Evolutionary conservation across 305 asterid species (phyloP), one percentile per base, ranked within the genome.

Genomic region (Fraxinus floribunda): DNA sequence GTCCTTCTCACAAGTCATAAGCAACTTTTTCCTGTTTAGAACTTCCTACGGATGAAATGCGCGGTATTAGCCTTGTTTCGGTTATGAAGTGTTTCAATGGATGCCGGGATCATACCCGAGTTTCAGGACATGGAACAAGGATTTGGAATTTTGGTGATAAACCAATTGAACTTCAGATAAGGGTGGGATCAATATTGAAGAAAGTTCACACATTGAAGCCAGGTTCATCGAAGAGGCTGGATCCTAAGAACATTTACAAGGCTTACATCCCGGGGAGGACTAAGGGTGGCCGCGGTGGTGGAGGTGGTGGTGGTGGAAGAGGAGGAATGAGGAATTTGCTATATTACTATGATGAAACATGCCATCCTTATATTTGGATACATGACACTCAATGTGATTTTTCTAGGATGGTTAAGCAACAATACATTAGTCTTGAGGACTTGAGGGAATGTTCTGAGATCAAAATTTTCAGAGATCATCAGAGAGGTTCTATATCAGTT

Each of bases 311-410:
- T 24, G 30, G n/a, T 92, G 95, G 35, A 80, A 86, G 57, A 90
- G 81, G 90, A 94, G 90, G 95, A 38, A 81, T 86, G 52, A 90
- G 81, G 90, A 93, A 89, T 39, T 82, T 93, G 87, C 79, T 93
- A 60, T 95, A 94, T 83, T 93, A 92, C 87, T 92, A 92, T 81
- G 97, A 95, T 81, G 97, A 94, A 81, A 90, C 97, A 0, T 94
- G 95, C 13, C 99, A 95, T 60, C 99, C 99, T 62, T 95, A 92
- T 38, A 89, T 95, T 18, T 95, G 98, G 98, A 91, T 95, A 77
- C 93, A 92, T 80, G 98, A 94, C 29, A 86, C 87, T 0, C 91
- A 88, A 0, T 87, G 94, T 66, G 92, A 94, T 57, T 94, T 91
- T 39, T 90, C 95, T 1, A 95, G 97, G 84, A 91, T 92, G 97